Base-by-base conservation (phyloP, 169 alveolate species). In the Plasmodium vivax region DNA sequence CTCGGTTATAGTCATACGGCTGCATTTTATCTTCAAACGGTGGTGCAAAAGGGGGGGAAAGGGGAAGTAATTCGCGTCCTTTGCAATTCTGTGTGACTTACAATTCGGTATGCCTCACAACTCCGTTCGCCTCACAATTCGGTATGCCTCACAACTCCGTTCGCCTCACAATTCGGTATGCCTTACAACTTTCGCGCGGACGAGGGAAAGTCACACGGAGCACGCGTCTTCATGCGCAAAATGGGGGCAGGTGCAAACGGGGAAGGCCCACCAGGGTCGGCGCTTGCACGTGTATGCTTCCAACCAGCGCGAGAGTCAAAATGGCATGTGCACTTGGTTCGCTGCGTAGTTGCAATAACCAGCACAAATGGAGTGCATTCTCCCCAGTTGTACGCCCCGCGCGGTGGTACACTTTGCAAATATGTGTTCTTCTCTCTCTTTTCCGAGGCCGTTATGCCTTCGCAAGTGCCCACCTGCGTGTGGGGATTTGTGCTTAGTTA, bases 1-100 rank as follows among this genome's bases (percentile, higher is more conserved):
- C 94, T 36, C 94, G n/a, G 73, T 58, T 75, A 79, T 82, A 58
- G 9, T 81, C 91, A 82, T 80, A 82, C 5, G 94, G 94, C 91
- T 90, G 94, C 94, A 90, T 90, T 90, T 90, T 90, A 7, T n/a
- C 71, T 74, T 84, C 72, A 51, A 72, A 58, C 34, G 30, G 14
- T 4, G 36, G 23, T 36, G 27, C n/a, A 75, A 75, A 41, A n/a
- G 4, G 45, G 16, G 27, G 43, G 32, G 34, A 38, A 19, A 23
- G 30, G 36, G 8, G 7, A 83, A 16, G 71, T 56, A 82, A 23
- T 32, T 32, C 16, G 14, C 27, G 62, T 51, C 27, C 62, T 16
- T 27, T 30, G 27, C 77, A 68, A 56, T 7, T 56, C 27, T 27
- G 72, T 3, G 27, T 56, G 72, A 3, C 27, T 56, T 56, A 56